These are phyloP conservation scores for Incumbomyces lentus DNA, from an alignment of 2,329 filamentous ascomycete genomes.

Conservation along the genomic window DNA sequence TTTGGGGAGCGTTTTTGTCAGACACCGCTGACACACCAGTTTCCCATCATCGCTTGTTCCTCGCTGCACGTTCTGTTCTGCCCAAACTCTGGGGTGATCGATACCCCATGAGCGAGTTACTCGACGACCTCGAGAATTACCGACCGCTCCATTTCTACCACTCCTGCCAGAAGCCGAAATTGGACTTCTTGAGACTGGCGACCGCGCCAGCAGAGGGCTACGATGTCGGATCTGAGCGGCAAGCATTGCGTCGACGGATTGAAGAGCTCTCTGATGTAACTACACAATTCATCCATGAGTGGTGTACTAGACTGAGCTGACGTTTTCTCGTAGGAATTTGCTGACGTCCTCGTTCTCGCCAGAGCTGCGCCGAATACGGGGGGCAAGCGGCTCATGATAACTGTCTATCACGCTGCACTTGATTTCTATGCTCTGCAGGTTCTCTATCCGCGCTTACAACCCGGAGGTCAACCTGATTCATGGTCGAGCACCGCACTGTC, in stretches of 20 bases:
- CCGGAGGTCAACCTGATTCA: neutral
- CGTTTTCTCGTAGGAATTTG: constrained; percentile 1
- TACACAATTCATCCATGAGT: too few relatives aligned
- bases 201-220: too few relatives aligned
- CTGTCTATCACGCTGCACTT: constrained; percentile 8
- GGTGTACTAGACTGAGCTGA: too few relatives aligned
- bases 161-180: constrained; percentile 6
- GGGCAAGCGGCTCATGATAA: constrained; percentile 8
- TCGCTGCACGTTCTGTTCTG: constrained; percentile 5
- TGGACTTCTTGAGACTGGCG: constrained; percentile 6
- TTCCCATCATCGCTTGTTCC: constrained; percentile 6
- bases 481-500: constrained; percentile 3
- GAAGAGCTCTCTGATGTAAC: too few relatives aligned
- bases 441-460: neutral
- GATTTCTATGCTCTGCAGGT: constrained; percentile 9
- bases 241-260: too few relatives aligned
- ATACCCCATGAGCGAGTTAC: constrained; percentile 7
- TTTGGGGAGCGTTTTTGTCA: neutral
- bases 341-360: constrained; percentile 4
- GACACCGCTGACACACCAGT: constrained; percentile 4
- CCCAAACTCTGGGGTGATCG: constrained; percentile 7
- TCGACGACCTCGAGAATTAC: constrained; percentile 11
- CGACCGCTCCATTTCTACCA: constrained; percentile 4
- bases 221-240: too few relatives aligned
- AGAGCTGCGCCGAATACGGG: neutral